Evolutionary conservation across 495 filamentous ascomycete genomes (phyloP).

Genomic region (Staphylotrichum tortipilum): DNA sequence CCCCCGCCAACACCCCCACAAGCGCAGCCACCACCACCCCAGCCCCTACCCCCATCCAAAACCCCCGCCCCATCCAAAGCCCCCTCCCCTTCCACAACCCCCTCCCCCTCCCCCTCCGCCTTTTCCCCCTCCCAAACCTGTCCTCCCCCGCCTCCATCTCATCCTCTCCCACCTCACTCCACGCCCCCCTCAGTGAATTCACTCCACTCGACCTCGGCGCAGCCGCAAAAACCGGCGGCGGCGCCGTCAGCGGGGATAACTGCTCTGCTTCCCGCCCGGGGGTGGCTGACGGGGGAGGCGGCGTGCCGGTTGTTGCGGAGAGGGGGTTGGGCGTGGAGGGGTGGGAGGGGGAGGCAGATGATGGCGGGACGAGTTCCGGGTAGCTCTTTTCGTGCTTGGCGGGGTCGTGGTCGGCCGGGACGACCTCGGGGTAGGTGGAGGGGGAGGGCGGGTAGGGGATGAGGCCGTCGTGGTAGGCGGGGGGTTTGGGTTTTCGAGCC

Average conservation of each 20-base stretch:
- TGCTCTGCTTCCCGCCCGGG: too few species aligned
- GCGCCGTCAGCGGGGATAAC: too few species aligned
- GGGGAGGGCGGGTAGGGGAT: conserved; percentile 3
- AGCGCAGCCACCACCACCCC: conserved; percentile 6
- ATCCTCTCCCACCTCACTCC: conserved; percentile 1
- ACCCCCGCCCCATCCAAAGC: conserved; percentile 1
- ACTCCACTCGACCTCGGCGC: conserved; percentile 4
- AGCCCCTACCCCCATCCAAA: conserved; percentile 13
- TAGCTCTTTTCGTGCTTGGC: conserved; percentile 10
- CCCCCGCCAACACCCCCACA: conserved; percentile 15
- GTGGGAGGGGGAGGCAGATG: too few species aligned
- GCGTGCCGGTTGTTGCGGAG: not conserved
- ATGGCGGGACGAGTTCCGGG: conserved; percentile 5
- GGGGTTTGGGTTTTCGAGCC: not conserved
- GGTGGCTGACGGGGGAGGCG: not conserved
- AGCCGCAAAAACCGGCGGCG: too few species aligned
- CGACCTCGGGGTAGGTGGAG: conserved; percentile 13
- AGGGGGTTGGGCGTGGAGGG: not conserved
- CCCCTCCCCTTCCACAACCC: not conserved
- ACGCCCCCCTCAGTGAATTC: conserved; percentile 4
- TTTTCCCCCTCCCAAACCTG: too few species aligned
- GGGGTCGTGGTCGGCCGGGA: conserved; percentile 1
- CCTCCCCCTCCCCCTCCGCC: not conserved
- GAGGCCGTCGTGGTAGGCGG: conserved; percentile 15
- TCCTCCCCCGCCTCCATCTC: not conserved